Evolutionary conservation across 495 filamentous ascomycete genomes (phyloP).

Genomic region (Daldinia bambusicola): DNA sequence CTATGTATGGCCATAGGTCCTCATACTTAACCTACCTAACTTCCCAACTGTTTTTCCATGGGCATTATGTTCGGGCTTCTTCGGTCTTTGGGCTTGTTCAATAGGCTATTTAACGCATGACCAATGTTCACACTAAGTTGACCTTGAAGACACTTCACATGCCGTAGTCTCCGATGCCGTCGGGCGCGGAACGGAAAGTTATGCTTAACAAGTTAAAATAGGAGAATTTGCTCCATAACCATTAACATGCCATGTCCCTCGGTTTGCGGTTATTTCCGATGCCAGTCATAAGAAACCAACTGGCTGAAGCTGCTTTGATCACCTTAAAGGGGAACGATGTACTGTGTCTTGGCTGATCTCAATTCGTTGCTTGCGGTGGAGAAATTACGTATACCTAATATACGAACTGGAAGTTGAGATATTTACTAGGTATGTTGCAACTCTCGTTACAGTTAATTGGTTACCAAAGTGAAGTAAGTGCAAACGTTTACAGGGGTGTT

Average conservation of each 20-base stretch:
- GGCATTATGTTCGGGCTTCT: not conserved
- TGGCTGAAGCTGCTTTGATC: not conserved
- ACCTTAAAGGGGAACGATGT: not conserved
- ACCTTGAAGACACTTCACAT: not conserved
- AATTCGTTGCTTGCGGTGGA: not conserved
- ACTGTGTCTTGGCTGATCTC: not conserved
- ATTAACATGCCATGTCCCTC: not conserved
- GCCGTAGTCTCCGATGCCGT: not conserved
- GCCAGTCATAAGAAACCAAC: not conserved
- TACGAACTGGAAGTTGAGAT: conserved; percentile 3
- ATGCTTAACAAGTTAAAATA: not conserved
- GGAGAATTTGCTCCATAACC: not conserved
- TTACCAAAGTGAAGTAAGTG: not conserved
- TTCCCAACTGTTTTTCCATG: not conserved
- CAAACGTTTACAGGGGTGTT: not conserved
- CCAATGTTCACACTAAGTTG: not conserved
- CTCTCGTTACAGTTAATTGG: not conserved
- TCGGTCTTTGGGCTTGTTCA: not conserved
- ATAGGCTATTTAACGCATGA: not conserved
- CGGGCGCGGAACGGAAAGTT: not conserved
- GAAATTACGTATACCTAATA: not conserved
- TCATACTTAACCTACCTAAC: too few species aligned
- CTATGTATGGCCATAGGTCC: too few species aligned
- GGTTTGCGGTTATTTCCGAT: not conserved
- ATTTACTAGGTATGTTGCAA: not conserved